Evolutionary conservation across 345 rosid species (phyloP), one percentile per base, ranked within the genome.

Genomic region (Citropsis articulata): DNA sequence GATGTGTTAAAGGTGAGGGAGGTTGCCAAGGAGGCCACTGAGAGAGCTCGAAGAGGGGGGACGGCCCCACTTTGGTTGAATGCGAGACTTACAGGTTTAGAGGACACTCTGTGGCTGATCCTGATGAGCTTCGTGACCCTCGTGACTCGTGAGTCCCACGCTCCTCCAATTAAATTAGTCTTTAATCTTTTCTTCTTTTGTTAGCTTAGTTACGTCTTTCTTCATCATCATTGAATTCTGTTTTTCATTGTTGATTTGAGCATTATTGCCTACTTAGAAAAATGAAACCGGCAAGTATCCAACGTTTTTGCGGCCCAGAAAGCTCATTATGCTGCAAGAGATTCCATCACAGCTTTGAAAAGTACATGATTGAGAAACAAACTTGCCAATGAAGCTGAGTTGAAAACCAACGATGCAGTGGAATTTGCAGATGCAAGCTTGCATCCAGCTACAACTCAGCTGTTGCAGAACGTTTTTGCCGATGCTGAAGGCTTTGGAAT

Each of bases 41-140:
- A 64, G 45, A 82, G 92, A 72, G 92, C 91, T 64, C 82, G 91
- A 77, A 89, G 85, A 81, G 91, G 92, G 91, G 92, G 73, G 88
- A 85, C 45, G 91, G 92, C 19, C 92, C 91, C 2, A 87, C 92
- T 25, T 79, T 89, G 87, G 89, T 89, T 16, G 92, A 87, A 78
- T 89, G 92, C 16, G 89, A 89, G 81, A 89, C 90, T 24, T 6
- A 5, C 83, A 85, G 89, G 79, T 87, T 89, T 53, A 86, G 89
- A 81, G 92, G 92, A 73, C 92, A 89, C 85, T 88, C 92, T 63
- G 84, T 89, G 86, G 92, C 91, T 61, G 92, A 89, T 86, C 92
- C 91, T 59, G 91, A 89, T 61, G 92, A 89, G 83, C 92, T 89
- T 69, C 92, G 89, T 75, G 88, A 89, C 71, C 91, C 92, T 72